Evolutionary conservation across 2,329 filamentous ascomycete genomes (phyloP).

Genomic region (Parafenestella ontariensis): DNA sequence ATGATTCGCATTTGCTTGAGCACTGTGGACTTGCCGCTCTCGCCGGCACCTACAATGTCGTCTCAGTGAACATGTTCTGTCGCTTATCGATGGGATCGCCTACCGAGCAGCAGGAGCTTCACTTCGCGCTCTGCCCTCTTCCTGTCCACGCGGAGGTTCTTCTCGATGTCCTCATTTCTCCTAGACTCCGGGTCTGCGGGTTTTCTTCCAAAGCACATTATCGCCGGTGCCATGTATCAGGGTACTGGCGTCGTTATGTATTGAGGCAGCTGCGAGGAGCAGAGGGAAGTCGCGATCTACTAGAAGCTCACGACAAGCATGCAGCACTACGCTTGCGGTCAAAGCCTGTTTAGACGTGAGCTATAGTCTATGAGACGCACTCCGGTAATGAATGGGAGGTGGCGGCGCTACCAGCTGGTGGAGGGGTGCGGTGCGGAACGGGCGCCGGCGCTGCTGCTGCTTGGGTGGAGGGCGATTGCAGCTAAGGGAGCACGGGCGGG

Average conservation of each 20-base stretch:
- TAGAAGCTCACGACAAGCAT: conserved; percentile 6
- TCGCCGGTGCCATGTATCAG: conserved; percentile 47
- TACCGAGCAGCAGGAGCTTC: conserved; percentile 92
- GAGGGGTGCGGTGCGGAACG: conserved; percentile 11
- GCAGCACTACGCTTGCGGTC: conserved; percentile 1
- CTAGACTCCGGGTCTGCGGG: conserved; percentile 55
- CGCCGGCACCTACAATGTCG: conserved; percentile 77
- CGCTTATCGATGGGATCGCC: conserved; percentile 38
- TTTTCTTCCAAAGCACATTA: conserved; percentile 62
- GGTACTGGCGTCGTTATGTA: background rate
- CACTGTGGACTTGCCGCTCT: conserved; percentile 95
- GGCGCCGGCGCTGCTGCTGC: background rate
- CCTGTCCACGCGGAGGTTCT: conserved; percentile 83
- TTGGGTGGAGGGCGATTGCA: background rate
- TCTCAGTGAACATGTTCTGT: conserved; percentile 28
- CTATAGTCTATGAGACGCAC: background rate
- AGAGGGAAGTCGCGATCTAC: conserved; percentile 10
- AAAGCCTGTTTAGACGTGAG: background rate
- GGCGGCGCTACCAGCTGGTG: conserved; percentile 16
- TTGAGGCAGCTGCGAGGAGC: conserved; percentile 7
- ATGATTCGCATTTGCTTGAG: conserved; percentile 99
- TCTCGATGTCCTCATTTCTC: conserved; percentile 78
- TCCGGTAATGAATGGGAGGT: conserved; percentile 6
- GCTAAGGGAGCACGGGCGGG: conserved; percentile 3
- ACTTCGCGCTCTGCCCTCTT: conserved; percentile 86